Evolutionary conservation across 179 eudicot species (phyloP).

Genomic region (Vitellaria paradoxa): DNA sequence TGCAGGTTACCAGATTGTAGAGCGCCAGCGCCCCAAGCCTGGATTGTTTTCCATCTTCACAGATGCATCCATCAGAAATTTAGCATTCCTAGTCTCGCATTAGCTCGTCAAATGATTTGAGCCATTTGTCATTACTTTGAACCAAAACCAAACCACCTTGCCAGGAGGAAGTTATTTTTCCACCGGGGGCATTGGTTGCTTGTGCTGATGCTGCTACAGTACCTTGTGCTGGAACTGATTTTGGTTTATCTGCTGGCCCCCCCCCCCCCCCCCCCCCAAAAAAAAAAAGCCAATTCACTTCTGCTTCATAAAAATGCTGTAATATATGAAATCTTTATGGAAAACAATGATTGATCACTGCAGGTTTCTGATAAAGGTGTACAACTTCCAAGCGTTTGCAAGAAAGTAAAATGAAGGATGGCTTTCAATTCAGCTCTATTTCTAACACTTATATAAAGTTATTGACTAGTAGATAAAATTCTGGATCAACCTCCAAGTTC

Average conservation of each 20-base stretch:
- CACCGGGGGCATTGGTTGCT: constrained; percentile 23
- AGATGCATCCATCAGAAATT: not conserved
- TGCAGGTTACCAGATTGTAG: not conserved
- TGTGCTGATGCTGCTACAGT: constrained; percentile 21
- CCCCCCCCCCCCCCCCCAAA: too few relatives aligned
- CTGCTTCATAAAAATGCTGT: not conserved
- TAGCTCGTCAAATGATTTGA: not conserved
- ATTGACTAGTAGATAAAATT: too few relatives aligned
- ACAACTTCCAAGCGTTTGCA: not conserved
- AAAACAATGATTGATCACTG: not conserved
- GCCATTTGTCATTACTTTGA: constrained; percentile 19
- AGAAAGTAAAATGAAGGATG: not conserved
- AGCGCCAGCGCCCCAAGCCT: not conserved
- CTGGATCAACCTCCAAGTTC: too few relatives aligned
- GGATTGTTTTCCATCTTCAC: not conserved
- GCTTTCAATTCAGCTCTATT: not conserved
- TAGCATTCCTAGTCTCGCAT: not conserved
- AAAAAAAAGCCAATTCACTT: not conserved
- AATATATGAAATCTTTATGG: not conserved
- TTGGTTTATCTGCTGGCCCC: constrained; percentile 32
- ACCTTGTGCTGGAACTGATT: constrained; percentile 22
- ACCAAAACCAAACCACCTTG: constrained; percentile 54
- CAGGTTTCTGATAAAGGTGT: not conserved
- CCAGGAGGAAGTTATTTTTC: constrained; percentile 42
- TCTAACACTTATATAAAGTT: not conserved